A percentile compares a stretch with the other conserved stretches of the same genome.
phyloP scores from a whole-genome alignment of 108 stramenopile genomes.

The Aureococcus anophagefferens region DNA sequence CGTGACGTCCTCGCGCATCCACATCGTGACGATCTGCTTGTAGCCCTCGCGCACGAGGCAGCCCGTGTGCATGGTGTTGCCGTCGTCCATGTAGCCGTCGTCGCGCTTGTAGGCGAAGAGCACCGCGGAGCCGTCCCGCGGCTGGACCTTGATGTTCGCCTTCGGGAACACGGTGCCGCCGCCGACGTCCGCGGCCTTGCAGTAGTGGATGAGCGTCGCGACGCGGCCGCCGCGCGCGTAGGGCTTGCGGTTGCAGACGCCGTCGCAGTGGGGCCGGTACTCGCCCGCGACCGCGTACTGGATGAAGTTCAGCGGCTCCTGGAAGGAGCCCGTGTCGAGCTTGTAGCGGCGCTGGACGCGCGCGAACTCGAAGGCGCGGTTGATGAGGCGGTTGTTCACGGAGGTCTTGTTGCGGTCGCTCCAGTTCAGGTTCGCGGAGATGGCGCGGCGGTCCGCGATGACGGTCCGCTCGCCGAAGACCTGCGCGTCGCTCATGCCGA shows the following conservation, averaged over 20 bases:
- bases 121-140: background rate
- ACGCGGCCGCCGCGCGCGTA: background rate
- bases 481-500: background rate
- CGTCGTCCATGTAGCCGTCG: constrained; percentile 2
- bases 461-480: background rate
- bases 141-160: background rate
- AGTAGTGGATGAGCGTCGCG: constrained; percentile 1
- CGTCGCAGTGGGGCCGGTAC: constrained; percentile 1
- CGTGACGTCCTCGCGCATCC: background rate
- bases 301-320: background rate
- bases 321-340: background rate
- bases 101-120: background rate
- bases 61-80: background rate
- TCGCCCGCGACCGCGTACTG: background rate
- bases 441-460: background rate
- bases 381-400: background rate
- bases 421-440: background rate
- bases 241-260: background rate
- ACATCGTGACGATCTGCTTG: background rate
- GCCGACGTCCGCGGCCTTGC: background rate
- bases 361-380: background rate
- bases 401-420: background rate
- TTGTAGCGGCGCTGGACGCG: background rate
- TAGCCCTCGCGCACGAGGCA: background rate
- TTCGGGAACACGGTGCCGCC: background rate